These are phyloP conservation scores for Picochlorum sp. DNA, from an alignment of 139 green algal species.

Conservation along the genomic window DNA sequence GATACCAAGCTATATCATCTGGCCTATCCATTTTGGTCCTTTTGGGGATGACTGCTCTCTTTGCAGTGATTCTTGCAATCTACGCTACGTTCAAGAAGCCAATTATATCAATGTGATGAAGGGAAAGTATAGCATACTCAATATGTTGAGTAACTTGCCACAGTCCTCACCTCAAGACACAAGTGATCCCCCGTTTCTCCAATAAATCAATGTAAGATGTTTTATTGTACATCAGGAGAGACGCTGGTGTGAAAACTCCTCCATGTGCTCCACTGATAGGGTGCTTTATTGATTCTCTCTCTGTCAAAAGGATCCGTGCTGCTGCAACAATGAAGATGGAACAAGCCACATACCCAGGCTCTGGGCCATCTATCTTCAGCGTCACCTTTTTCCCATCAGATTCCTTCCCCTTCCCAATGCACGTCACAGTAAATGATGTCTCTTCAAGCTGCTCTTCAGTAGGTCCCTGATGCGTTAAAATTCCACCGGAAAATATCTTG, in stretches of 20 bases:
- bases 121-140: too few species aligned
- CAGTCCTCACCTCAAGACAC: not conserved
- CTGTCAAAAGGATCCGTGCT: conserved; percentile 40
- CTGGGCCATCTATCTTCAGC: conserved; percentile 28
- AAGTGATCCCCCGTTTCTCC: conserved; percentile 20
- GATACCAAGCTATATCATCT: too few species aligned
- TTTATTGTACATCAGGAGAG: conserved; percentile 12
- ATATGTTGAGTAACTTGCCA: too few species aligned
- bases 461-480: conserved; percentile 51
- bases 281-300: conserved; percentile 14
- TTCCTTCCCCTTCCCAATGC: conserved; percentile 26
- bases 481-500: conserved; percentile 32
- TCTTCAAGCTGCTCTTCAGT: conserved; percentile 40
- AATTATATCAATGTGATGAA: too few species aligned
- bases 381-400: conserved; percentile 21
- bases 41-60: too few species aligned
- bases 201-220: conserved; percentile 31
- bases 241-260: conserved; percentile 29
- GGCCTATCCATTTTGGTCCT: too few species aligned
- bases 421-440: conserved; percentile 35
- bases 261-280: not conserved
- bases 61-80: too few species aligned
- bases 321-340: conserved; percentile 44
- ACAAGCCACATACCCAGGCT: conserved; percentile 56
- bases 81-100: too few species aligned